A percentile compares a stretch with the other conserved stretches of the same genome.
phyloP scores from a whole-genome alignment of 139 green algal species.

The Coccomyxa sp. region DNA sequence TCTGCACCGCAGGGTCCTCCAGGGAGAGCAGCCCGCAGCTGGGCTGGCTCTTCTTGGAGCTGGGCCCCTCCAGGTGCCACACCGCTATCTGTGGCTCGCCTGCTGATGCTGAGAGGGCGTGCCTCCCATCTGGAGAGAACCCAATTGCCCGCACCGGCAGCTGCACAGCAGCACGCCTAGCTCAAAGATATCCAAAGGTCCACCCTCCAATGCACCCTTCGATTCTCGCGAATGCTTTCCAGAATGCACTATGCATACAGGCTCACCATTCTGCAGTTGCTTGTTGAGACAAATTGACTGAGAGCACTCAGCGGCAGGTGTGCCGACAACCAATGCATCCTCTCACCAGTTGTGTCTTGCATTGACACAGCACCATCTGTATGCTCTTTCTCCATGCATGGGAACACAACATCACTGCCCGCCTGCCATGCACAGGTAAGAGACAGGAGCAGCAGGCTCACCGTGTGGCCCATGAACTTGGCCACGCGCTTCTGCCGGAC shows the following conservation, averaged over 20 bases:
- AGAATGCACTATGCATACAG: not conserved
- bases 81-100: constrained; percentile 58
- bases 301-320: no score
- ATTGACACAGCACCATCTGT: no score
- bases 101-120: constrained; percentile 44
- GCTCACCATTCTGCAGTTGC: not conserved
- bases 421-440: no score
- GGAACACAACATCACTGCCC: no score
- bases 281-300: no score
- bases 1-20: constrained; percentile 35
- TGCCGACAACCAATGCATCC: no score
- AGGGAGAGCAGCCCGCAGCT: constrained; percentile 24
- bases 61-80: constrained; percentile 40
- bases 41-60: constrained; percentile 15
- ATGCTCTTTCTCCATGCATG: no score
- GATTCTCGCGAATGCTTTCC: no score
- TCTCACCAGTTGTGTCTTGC: no score
- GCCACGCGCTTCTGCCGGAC: constrained; percentile 25
- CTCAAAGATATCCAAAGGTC: not conserved
- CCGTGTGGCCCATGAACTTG: constrained; percentile 64
- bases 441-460: no score
- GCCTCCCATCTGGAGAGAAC: constrained; percentile 37
- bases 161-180: constrained; percentile 19
- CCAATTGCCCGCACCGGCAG: constrained; percentile 26
- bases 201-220: no score